A percentile compares a stretch with the other conserved stretches of the same genome.
phyloP scores from a whole-genome alignment of 2,329 filamentous ascomycete species.

The Catunica adiposa region DNA sequence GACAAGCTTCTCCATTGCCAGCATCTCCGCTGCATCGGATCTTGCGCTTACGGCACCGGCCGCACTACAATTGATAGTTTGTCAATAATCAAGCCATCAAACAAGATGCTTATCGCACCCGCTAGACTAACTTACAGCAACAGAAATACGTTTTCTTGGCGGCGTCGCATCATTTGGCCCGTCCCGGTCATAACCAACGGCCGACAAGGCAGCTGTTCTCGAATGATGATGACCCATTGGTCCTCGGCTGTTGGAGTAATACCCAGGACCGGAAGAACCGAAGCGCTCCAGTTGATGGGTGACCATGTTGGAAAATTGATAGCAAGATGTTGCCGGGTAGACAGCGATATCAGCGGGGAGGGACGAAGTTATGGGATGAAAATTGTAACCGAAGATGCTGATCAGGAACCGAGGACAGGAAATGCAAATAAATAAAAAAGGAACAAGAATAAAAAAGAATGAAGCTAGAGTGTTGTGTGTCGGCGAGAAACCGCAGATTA shows the following conservation, averaged over 20 bases:
- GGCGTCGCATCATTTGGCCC: conserved; percentile 23
- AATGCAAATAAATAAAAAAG: no score
- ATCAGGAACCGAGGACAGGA: no score
- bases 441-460: no score
- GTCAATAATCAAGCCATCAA: no score
- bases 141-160: conserved; percentile 40
- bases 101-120: no score
- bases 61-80: conserved; percentile 65
- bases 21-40: conserved; percentile 84
- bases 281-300: background rate
- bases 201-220: background rate
- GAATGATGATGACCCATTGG: background rate
- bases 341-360: no score
- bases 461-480: no score
- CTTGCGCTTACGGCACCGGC: conserved; percentile 79
- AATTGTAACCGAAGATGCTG: no score
- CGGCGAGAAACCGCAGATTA: no score
- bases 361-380: no score
- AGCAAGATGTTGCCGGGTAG: no score
- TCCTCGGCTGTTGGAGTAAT: background rate
- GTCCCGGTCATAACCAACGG: background rate
- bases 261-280: background rate
- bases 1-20: conserved; percentile 60
- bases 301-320: no score
- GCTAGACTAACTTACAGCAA: conserved; percentile 33